Evolutionary conservation across 2,329 filamentous ascomycete species (phyloP), one percentile per base, ranked within the genome.

Genomic region (Tetracladium maxilliforme): DNA sequence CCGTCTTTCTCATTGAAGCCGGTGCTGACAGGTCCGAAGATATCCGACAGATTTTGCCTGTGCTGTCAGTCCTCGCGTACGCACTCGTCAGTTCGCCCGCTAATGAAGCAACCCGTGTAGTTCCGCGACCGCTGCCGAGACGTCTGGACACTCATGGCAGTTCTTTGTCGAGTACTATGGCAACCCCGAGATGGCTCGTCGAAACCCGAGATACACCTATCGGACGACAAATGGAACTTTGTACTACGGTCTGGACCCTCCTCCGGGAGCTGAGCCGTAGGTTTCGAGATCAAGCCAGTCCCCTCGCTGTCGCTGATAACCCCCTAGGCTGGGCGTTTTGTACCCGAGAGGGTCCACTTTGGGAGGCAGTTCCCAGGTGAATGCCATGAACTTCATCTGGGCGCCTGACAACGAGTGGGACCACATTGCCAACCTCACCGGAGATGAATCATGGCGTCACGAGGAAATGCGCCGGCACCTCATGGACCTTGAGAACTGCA

Each of bases 161-260:
- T 67, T 58, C 43, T 68, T 55, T 32, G 58, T 65, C 27, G 51
- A 54, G 25, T 61, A 67, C 39, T 66, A 63, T n/a, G n/a, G n/a
- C 36, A 41, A 48, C 4, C n/a, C n/a, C n/a, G 50, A 64, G 29
- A 40, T 56, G 26, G 38, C 41, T 6, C 48, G 54, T 12, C 41
- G 45, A 20, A 57, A 66, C 36, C 52, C 47, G 25, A 64, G 66
- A 41, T 56, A 56, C 28, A 35, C 33, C 7, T 40, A 28, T 13
- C 14, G 26, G 18, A 22, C 28, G 7, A 24, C 32, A 3, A 24
- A 30, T 15, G 40, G 40, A 7, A 18, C 22, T 13, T 25, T 26
- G 1, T 40, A 39, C 16, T 31, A 36, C 11, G 41, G 40, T 6
- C 35, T 42, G 7, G 31, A 41, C 21, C 46, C 49, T 4, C 50